Conservation (phyloP, 2,329 filamentous ascomycete genomes). For the Colletotrichum musae region DNA sequence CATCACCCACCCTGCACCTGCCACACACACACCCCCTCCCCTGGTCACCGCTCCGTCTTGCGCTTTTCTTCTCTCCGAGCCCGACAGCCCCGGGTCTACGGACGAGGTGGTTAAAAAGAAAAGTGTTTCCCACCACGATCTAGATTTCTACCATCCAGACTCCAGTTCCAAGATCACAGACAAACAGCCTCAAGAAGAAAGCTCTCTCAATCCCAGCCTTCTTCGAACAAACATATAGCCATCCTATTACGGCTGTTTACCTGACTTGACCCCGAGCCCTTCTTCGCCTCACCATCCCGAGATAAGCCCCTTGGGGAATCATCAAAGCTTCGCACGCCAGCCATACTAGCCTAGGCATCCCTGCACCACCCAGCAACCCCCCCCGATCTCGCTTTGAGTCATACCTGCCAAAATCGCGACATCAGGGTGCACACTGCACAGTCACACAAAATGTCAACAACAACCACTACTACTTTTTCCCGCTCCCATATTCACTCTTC, state of each 20-base stretch:
- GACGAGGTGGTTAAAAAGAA: conserved; percentile 40
- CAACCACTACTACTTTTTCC: conserved; percentile 42
- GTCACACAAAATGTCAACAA: conserved; percentile 51
- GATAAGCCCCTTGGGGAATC: conserved; percentile 18
- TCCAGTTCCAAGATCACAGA: conserved; percentile 30
- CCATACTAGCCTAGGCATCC: conserved; percentile 38
- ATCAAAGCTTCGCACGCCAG: conserved; percentile 38
- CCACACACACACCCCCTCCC: conserved; percentile 18
- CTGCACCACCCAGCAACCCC: conserved; percentile 29
- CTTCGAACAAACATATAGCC: conserved; percentile 19
- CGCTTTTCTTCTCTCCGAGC: conserved; percentile 41
- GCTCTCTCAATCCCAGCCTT: conserved; percentile 6
- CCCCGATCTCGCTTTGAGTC: conserved; percentile 42
- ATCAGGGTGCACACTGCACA: conserved; percentile 38
- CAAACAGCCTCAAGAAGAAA: conserved; percentile 37
- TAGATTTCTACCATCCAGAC: conserved; percentile 13
- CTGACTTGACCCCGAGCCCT: not conserved
- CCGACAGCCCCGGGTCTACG: conserved; percentile 31
- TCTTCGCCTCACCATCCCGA: conserved; percentile 6
- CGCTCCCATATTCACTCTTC: conserved; percentile 50
- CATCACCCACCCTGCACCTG: conserved; percentile 32
- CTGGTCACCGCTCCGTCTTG: conserved; percentile 38
- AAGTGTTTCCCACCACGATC: conserved; percentile 37
- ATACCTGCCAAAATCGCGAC: conserved; percentile 40
- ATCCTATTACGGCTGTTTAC: conserved; percentile 7